These are phyloP conservation scores for Kitagawia praeruptora DNA, from an alignment of 129 eudicot genomes.

Conservation along the genomic window DNA sequence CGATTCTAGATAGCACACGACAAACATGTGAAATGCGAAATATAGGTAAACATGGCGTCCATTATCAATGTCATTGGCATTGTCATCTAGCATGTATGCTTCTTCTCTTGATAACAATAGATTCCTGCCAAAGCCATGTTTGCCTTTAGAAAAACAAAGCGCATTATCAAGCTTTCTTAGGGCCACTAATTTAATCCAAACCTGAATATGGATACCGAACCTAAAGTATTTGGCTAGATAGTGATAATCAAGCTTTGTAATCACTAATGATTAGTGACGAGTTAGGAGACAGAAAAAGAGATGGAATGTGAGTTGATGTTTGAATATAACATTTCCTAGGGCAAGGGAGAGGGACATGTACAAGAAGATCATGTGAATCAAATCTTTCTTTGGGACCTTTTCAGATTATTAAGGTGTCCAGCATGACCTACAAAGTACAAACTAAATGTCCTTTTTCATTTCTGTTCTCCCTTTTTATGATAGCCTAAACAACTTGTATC, in stretches of 20 bases:
- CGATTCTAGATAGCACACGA: background rate
- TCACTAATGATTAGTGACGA: background rate
- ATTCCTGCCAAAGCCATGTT: background rate
- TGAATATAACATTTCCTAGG: background rate
- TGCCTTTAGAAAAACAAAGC: background rate
- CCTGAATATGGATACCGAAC: too few species aligned
- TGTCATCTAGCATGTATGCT: background rate
- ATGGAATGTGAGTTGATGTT: background rate
- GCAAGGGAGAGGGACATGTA: background rate
- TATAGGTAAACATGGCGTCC: background rate
- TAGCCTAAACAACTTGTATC: background rate
- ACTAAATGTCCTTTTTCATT: background rate
- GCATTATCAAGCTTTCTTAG: too few species aligned
- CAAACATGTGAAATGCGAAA: background rate
- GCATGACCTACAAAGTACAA: constrained; percentile 5
- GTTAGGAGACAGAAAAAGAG: background rate
- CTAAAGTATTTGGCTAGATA: too few species aligned
- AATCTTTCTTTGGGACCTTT: background rate
- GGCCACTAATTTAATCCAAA: too few species aligned
- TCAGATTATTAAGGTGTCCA: background rate
- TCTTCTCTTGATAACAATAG: background rate
- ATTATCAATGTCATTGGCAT: background rate
- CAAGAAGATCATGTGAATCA: background rate
- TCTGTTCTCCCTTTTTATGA: background rate
- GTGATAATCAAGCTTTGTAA: background rate